Percentiles rank a stretch among this genome's conserved stretches.
Conservation (phyloP, 2,329 filamentous ascomycete species). For the Aspergillus novofumigatus region DNA sequence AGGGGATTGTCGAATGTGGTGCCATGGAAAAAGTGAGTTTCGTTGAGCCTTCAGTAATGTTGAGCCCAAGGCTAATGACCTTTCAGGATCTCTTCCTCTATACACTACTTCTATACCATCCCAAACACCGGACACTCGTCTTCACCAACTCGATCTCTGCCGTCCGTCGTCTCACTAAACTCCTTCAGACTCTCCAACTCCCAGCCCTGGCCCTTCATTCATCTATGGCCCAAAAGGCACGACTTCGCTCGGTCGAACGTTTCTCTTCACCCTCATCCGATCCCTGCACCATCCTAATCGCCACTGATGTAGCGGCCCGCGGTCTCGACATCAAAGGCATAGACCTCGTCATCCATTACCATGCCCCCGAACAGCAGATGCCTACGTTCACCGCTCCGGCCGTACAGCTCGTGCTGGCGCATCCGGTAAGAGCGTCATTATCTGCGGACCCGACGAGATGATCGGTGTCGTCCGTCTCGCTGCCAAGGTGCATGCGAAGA, state of each 20-base stretch:
- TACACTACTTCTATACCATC: slow-evolving; percentile 75
- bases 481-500: slow-evolving; percentile 74
- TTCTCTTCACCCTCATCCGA: slow-evolving; percentile 63
- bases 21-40: slow-evolving; percentile 78
- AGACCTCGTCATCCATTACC: slow-evolving; percentile 89
- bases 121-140: slow-evolving; percentile 74
- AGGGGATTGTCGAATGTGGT: slow-evolving; percentile 86
- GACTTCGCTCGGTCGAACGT: slow-evolving; percentile 84
- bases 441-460: slow-evolving; percentile 90
- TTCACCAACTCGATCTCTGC: slow-evolving; percentile 96
- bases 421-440: slow-evolving; percentile 75
- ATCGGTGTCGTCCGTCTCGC: slow-evolving; percentile 76
- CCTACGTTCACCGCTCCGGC: slow-evolving; percentile 92
- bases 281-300: slow-evolving; percentile 68
- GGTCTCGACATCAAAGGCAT: slow-evolving; percentile 91
- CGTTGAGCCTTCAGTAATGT: neutral
- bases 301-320: slow-evolving; percentile 88
- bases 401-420: slow-evolving; percentile 82
- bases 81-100: slow-evolving; percentile 84
- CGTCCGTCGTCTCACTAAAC: slow-evolving; percentile 77
- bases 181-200: slow-evolving; percentile 77
- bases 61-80: slow-evolving; percentile 1
- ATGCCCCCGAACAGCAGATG: slow-evolving; percentile 89
- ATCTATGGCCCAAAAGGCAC: slow-evolving; percentile 92
- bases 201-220: slow-evolving; percentile 79